Base-by-base conservation (phyloP, 164 flowering plant genomes). In the Malania oleifera region DNA sequence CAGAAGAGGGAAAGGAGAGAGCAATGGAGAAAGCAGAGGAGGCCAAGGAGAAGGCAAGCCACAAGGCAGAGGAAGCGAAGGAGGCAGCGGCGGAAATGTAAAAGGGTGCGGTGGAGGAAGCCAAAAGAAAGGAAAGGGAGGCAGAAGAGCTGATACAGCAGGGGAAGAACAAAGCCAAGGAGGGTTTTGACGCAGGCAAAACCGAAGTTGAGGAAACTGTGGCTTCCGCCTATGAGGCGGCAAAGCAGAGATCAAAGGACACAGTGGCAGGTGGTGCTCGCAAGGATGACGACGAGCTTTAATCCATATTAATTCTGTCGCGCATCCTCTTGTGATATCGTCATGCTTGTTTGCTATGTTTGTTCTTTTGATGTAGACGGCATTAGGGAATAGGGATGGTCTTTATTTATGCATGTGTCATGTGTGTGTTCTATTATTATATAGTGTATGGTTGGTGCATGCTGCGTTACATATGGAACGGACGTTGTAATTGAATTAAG, bases 151-250 rank as follows among this genome's bases (percentile, higher is more conserved):
- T 60, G 15, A 13, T 64, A 22, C 46, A 44, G 2, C 64, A 66
- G 69, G 67, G 66, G 3, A 52, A 64, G 39, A 63, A 72, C 46
- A 72, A 64, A 31, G 75, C 69, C 7, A 54, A 63, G 60, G 67
- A 75, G 48, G 71, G 75, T 1, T 76, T 43, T 13, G 77, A 76
- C 0, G 67, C 65, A 1, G 73, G 69, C 0, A 75, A 71, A 49
- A 20, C 37, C 41, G 72, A 72, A 59, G 75, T 68, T 13, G 63
- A 57, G 22, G 82, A 77, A 63, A 69, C 80, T 0, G 7, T 70
- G 15, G 74, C 66, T 2, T 54, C 71, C 0, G 66, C 65, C 28
- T 34, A 26, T n/a, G 77, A 69, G 24, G 51, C 70, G 27, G 78
- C 65, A 17, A 70, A 68, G 63, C 59, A 66, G 20, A 71, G 61